These are phyloP conservation scores for Cordyceps farinosa DNA, from an alignment of 2,329 filamentous ascomycete species.

Conservation along the genomic window DNA sequence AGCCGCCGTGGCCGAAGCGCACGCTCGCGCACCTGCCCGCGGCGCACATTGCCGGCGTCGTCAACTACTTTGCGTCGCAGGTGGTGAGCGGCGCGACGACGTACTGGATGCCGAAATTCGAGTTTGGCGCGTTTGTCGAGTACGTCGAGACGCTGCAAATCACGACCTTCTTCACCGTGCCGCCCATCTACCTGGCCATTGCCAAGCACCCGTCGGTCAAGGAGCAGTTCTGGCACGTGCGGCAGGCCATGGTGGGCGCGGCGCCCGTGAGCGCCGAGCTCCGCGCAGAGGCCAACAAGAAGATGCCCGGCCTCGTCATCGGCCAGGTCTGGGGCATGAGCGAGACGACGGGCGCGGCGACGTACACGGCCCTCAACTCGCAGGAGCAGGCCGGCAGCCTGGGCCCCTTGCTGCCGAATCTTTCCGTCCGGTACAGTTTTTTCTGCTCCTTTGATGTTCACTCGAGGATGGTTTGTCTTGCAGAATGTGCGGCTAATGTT, in stretches of 20 bases:
- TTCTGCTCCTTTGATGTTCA: background rate
- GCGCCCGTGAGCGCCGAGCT: slow-evolving; percentile 55
- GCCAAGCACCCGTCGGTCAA: slow-evolving; percentile 53
- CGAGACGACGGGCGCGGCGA: slow-evolving; percentile 51
- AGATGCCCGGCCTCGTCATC: slow-evolving; percentile 44
- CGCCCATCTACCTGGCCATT: slow-evolving; percentile 58
- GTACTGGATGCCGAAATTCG: slow-evolving; percentile 63
- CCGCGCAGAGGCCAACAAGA: slow-evolving; percentile 47
- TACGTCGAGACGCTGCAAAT: slow-evolving; percentile 49
- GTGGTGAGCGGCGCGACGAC: slow-evolving; percentile 43
- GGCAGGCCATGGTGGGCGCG: slow-evolving; percentile 48
- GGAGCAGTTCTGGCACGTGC: slow-evolving; percentile 51
- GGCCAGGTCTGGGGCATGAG: slow-evolving; percentile 57
- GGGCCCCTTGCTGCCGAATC: slow-evolving; percentile 28
- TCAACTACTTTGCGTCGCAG: slow-evolving; percentile 40
- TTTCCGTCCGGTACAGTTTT: slow-evolving; percentile 26
- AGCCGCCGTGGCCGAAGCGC: slow-evolving; percentile 29
- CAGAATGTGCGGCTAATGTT: slow-evolving; percentile 19
- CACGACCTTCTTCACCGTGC: slow-evolving; percentile 56
- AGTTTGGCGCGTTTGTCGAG: slow-evolving; percentile 52
- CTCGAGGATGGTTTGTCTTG: background rate
- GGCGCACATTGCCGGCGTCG: slow-evolving; percentile 45
- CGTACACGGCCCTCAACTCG: slow-evolving; percentile 38
- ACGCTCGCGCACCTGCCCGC: slow-evolving; percentile 43
- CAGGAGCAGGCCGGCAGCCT: slow-evolving; percentile 47